phyloP scores from a whole-genome alignment of 192 early-diverging fungal genomes.

The Rhizophagus clarus region DNA sequence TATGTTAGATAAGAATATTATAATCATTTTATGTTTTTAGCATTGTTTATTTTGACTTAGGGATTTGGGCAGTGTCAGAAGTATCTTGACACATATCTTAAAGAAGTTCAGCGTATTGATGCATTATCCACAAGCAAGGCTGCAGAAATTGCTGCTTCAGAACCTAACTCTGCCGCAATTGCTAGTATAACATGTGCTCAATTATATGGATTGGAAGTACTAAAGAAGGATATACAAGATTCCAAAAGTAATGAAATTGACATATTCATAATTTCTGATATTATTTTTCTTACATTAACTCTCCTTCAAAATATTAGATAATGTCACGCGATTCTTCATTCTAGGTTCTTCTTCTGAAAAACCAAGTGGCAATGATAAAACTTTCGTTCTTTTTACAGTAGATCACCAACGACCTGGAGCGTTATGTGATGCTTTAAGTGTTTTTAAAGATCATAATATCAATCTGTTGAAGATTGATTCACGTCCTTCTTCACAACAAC shows the following conservation, averaged over 20 bases:
- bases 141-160: conserved; percentile 81
- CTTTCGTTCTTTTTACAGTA: conserved; percentile 86
- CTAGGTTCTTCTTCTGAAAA: conserved; percentile 68
- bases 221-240: conserved; percentile 81
- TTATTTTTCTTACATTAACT: neutral
- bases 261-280: neutral
- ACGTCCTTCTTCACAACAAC: conserved; percentile 73
- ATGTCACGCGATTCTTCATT: conserved; percentile 93
- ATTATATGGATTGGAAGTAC: conserved; percentile 77
- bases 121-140: conserved; percentile 86
- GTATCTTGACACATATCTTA: conserved; percentile 75
- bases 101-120: conserved; percentile 68
- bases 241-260: conserved; percentile 49
- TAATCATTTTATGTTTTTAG: neutral
- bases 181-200: conserved; percentile 77
- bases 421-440: conserved; percentile 78
- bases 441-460: conserved; percentile 78
- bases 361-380: conserved; percentile 74
- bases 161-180: conserved; percentile 79
- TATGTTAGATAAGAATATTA: neutral
- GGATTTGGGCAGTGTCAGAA: conserved; percentile 80
- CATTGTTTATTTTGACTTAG: conserved; percentile 36
- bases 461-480: conserved; percentile 94
- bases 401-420: conserved; percentile 89
- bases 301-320: conserved; percentile 47